Conservation (phyloP, 2,329 filamentous ascomycete species). For the Graphiopsis chlorocephala region DNA sequence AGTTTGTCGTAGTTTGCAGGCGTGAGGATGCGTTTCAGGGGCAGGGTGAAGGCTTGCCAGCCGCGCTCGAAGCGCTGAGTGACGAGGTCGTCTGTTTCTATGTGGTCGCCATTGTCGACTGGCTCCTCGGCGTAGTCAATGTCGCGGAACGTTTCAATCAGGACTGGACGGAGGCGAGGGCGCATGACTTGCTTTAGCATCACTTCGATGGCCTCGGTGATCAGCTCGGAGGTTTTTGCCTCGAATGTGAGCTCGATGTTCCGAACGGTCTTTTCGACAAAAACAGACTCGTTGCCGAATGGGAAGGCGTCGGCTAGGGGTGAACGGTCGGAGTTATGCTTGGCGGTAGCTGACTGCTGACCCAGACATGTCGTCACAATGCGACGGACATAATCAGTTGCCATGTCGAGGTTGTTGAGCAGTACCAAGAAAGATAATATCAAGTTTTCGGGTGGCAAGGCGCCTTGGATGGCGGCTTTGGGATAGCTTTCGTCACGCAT, state of each 20-base stretch:
- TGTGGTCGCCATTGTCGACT: slow-evolving; percentile 50
- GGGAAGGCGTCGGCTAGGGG: slow-evolving; percentile 64
- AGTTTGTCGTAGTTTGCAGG: slow-evolving; percentile 72
- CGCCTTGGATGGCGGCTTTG: slow-evolving; percentile 71
- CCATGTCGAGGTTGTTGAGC: slow-evolving; percentile 92
- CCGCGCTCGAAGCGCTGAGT: slow-evolving; percentile 75
- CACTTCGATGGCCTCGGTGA: slow-evolving; percentile 79
- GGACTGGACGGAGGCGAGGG: slow-evolving; percentile 75
- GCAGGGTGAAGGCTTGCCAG: slow-evolving; percentile 83
- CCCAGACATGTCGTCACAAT: slow-evolving; percentile 71
- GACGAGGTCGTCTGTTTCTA: slow-evolving; percentile 60
- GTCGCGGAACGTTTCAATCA: slow-evolving; percentile 87
- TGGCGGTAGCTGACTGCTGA: slow-evolving; percentile 13
- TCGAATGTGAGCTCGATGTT: slow-evolving; percentile 70
- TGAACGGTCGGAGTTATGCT: slow-evolving; percentile 22
- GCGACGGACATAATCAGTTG: slow-evolving; percentile 83
- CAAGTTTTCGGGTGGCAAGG: slow-evolving; percentile 80
- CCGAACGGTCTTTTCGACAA: slow-evolving; percentile 66
- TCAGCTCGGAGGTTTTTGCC: slow-evolving; percentile 74
- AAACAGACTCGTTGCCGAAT: slow-evolving; percentile 69
- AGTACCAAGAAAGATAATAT: slow-evolving; percentile 87
- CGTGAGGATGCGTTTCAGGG: slow-evolving; percentile 81
- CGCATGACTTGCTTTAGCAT: slow-evolving; percentile 87
- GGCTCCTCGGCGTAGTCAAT: slow-evolving; percentile 75
- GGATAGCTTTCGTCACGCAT: slow-evolving; percentile 97